These are phyloP conservation scores for Talaromyces marneffei DNA, from an alignment of 2,329 filamentous ascomycete genomes.

Conservation along the genomic window DNA sequence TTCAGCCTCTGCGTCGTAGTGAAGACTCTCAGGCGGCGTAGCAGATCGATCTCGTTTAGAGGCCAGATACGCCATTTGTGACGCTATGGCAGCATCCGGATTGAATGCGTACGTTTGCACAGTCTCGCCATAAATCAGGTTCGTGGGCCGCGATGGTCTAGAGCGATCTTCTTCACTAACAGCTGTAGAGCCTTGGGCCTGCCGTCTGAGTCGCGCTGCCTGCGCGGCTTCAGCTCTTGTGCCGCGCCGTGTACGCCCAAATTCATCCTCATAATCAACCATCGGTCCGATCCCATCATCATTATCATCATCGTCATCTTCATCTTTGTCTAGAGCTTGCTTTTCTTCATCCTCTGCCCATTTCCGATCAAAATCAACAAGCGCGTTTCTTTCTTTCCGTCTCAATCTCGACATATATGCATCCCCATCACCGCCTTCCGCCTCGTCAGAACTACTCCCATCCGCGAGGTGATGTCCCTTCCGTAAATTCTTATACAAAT, in stretches of 20 bases:
- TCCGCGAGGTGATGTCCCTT: constrained; percentile 69
- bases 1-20: constrained; percentile 83
- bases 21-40: constrained; percentile 71
- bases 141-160: constrained; percentile 52
- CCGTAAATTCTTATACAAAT: constrained; percentile 84
- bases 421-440: constrained; percentile 21
- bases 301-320: constrained; percentile 33
- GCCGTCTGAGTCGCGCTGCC: constrained; percentile 51
- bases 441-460: constrained; percentile 30
- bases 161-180: constrained; percentile 24
- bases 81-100: constrained; percentile 57
- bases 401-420: constrained; percentile 52
- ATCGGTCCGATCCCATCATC: constrained; percentile 51
- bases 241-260: constrained; percentile 71
- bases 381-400: constrained; percentile 49
- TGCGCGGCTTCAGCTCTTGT: constrained; percentile 63
- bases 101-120: constrained; percentile 81
- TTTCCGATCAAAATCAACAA: constrained; percentile 94
- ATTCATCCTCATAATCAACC: constrained; percentile 89
- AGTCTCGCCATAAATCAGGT: constrained; percentile 77
- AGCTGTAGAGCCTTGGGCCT: constrained; percentile 14
- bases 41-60: constrained; percentile 69
- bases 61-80: constrained; percentile 72
- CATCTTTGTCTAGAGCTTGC: constrained; percentile 27
- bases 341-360: constrained; percentile 67